These are phyloP conservation scores for Cardamine occulta DNA, from an alignment of 345 rosid genomes.

Conservation along the genomic window DNA sequence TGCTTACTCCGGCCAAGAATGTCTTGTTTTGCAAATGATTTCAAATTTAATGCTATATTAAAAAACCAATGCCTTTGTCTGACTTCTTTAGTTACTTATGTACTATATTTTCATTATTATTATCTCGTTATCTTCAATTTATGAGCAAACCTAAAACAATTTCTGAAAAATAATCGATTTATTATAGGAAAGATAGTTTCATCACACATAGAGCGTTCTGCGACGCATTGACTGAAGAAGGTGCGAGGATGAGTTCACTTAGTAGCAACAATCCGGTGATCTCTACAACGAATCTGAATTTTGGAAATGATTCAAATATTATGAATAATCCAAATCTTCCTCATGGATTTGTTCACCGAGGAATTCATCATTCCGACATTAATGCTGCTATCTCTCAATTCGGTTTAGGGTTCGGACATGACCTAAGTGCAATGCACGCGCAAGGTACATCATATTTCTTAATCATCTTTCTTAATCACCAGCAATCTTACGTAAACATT, in stretches of 20 bases:
- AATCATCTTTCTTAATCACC: background rate
- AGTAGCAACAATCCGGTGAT: constrained; percentile 25
- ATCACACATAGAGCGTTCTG: constrained; percentile 97
- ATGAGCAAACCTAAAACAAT: constrained; percentile 16
- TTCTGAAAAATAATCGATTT: background rate
- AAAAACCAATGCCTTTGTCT: constrained; percentile 32
- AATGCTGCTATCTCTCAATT: constrained; percentile 53
- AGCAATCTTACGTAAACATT: background rate
- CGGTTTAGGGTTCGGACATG: constrained; percentile 53
- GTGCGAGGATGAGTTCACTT: constrained; percentile 64
- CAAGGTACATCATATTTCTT: constrained; percentile 38
- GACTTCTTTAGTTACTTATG: constrained; percentile 6
- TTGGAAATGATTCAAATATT: constrained; percentile 48
- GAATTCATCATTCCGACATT: constrained; percentile 53
- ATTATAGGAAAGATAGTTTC: constrained; percentile 88
- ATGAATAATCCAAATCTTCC: constrained; percentile 48
- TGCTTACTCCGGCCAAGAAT: constrained; percentile 44
- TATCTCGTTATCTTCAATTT: background rate
- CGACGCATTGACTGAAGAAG: constrained; percentile 87
- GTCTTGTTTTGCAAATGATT: constrained; percentile 39
- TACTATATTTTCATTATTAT: background rate
- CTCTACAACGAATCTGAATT: constrained; percentile 59
- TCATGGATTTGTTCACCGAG: constrained; percentile 55
- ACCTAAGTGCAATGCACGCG: constrained; percentile 48
- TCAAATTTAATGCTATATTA: constrained; percentile 45